A percentile compares a stretch with the other conserved stretches of the same genome.
Conservation (phyloP, 805 yeast genomes). For the Candida bentonensis region DNA sequence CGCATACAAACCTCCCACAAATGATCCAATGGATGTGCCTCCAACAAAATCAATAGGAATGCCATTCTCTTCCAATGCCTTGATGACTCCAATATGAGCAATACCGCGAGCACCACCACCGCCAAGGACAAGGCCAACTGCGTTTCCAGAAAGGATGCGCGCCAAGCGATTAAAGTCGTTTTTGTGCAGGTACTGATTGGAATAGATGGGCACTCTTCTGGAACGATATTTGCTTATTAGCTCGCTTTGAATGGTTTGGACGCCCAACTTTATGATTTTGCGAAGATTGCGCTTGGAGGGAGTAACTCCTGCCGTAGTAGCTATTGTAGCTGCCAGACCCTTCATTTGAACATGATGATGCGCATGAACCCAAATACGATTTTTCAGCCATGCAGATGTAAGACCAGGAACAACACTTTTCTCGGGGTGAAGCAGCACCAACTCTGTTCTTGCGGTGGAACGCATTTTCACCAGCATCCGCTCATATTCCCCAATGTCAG, state of each 20-base stretch:
- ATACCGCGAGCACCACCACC: constrained; percentile 98
- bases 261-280: constrained; percentile 4
- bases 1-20: constrained; percentile 91
- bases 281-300: constrained; percentile 14
- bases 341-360: constrained; percentile 84
- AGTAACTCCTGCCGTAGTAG: constrained; percentile 9
- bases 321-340: constrained; percentile 8
- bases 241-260: constrained; percentile 20
- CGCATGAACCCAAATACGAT: constrained; percentile 78
- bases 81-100: constrained; percentile 82
- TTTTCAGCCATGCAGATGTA: constrained; percentile 72
- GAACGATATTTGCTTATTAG: constrained; percentile 15
- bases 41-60: constrained; percentile 90
- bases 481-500: constrained; percentile 78
- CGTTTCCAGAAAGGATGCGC: constrained; percentile 78
- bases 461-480: constrained; percentile 55
- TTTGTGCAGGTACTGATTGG: constrained; percentile 42
- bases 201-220: constrained; percentile 18
- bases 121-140: constrained; percentile 86
- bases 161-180: constrained; percentile 85
- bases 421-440: constrained; percentile 74
- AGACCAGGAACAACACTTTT: constrained; percentile 72
- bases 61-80: constrained; percentile 81
- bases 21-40: constrained; percentile 93
- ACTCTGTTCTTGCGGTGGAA: constrained; percentile 77